Evolutionary conservation across 2,329 filamentous ascomycete species (phyloP), one percentile per base, ranked within the genome.

Genomic region (Aspergillus sojae): DNA sequence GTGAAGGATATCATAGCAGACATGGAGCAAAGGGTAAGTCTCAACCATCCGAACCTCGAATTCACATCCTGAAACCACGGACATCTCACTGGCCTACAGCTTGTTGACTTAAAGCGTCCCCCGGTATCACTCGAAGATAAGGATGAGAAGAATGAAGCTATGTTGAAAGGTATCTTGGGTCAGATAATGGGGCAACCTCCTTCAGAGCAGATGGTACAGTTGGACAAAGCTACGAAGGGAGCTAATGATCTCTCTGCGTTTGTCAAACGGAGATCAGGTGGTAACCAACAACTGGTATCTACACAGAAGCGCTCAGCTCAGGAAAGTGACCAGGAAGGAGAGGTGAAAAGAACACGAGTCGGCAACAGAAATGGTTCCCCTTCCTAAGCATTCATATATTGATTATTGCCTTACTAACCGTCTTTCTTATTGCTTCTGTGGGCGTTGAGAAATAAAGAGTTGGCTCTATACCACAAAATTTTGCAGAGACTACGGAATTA

Each of bases 1-100:
- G 86, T 88, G 26, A 85, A 85, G 68, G 84, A 87, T 50, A 87
- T 89, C 74, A 75, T 89, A 4, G 79, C 80, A 26, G 88, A 89
- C 58, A 88, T 90, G 82, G 80, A 87, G 69, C 83, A 85, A 70
- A 78, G 86, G 65, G 83, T 85, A 75, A 76, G 79, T 72, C 61
- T 5, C 32, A 21, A 16, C 30, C 26, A 53, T 26, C 28, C 56
- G 14, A 14, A 23, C 53, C n/a, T 30, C 14, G 26, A 43, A 39
- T 28, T 39, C 48, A n/a, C 55, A 48, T 41, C 54, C 60, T 65
- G 19, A 41, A 64, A 10, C 10, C 21, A 57, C 55, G 48, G 26
- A 34, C 43, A 23, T 56, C 48, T 68, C 43, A 69, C 43, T 21
- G 26, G 4, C 59, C 58, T 48, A 50, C 71, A 86, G 78, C 79